Evolutionary conservation across 2,329 filamentous ascomycete species (phyloP), one percentile per base, ranked within the genome.

Genomic region (Chaetomium sp.): DNA sequence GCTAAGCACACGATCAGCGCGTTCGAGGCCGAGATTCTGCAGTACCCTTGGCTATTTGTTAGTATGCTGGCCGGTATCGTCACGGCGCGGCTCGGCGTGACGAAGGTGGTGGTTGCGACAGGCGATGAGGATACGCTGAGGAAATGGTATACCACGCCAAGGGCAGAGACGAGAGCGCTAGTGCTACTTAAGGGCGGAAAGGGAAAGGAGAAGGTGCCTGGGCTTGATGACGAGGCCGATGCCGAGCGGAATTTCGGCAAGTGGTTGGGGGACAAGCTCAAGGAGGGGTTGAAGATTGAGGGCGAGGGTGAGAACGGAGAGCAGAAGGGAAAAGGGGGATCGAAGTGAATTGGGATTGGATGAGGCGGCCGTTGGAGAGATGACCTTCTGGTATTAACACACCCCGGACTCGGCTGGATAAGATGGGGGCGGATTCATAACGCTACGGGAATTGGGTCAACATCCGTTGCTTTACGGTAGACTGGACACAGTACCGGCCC

Each of bases 11-110:
- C 90, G 0, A 83, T 91, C 59, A 83, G 84, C 57, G 89, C 91
- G 0, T 99, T 99, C 63, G 89, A 95, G 63, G 86, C 88, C 0
- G 94, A 99, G 72, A 85, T 96, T 63, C 77, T 95, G 66, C 91
- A 97, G 69, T 91, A 97, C 65, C 91, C 94, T 0, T 95, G 94
- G 78, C 78, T 97, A 2, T 97, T 95, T 71, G 86, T 89, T 0
- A 88, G 88, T 4, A 77, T 97, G 64, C 78, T 97, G 64, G 81
- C 83, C 3, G 81, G 81, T 0, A 82, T 97, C 2, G 89, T 96
- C 8, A 82, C 85, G 1, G 82, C 86, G 4, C 81, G 86, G 57
- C 71, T 95, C 3, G 91, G 91, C 0, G 79, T 65, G 4, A 60
- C 45, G 52, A 54, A 38, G 45, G 43, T 57, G 1, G 42, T 43